Evolutionary conservation across 2,329 filamentous ascomycete species (phyloP), one percentile per base, ranked within the genome.

Genomic region (Colletotrichum theobromicola): DNA sequence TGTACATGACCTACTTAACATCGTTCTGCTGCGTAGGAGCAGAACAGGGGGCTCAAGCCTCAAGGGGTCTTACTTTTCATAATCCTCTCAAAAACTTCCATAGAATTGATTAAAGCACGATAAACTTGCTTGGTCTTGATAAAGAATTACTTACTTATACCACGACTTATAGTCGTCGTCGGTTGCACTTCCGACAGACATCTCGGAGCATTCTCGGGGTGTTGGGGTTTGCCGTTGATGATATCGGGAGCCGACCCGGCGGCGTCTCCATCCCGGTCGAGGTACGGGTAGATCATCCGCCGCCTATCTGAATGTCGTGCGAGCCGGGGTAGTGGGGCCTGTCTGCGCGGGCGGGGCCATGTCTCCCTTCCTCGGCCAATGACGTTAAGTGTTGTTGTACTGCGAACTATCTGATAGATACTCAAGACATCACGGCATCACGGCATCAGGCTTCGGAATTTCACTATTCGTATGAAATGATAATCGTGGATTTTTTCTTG

Each of bases 201-300:
- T 32, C 32, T 69, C 35, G 55, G 55, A 18, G 35, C 28, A 34
- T 69, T 62, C 35, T 69, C 66, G 55, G 66, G 21, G 30, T 67
- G 46, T 55, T n/a, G 21, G 64, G 64, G 50, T 2, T 57, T 26
- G 30, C 18, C 9, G 42, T 55, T 21, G 46, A 55, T 67, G 30
- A 18, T 55, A 30, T 67, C 64, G 64, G 64, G 55, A 67, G 24
- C 30, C 64, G 30, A 67, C 64, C 64, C 64, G 46, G 50, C 30
- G 46, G 30, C 21, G 26, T 30, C 53, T 30, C 21, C 26, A n/a
- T 57, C 42, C 42, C 42, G 42, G 42, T 50, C 2, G 42, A 50
- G 16, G 34, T 61, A 32, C 26, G 55, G 55, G 18, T 35, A 61
- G 30, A 34, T 35, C 58, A 24, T 61, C 58, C 58, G 28, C 28